These are phyloP conservation scores for Peronosclerospora sorghi DNA, from an alignment of 352 stramenopile genomes.

Conservation along the genomic window DNA sequence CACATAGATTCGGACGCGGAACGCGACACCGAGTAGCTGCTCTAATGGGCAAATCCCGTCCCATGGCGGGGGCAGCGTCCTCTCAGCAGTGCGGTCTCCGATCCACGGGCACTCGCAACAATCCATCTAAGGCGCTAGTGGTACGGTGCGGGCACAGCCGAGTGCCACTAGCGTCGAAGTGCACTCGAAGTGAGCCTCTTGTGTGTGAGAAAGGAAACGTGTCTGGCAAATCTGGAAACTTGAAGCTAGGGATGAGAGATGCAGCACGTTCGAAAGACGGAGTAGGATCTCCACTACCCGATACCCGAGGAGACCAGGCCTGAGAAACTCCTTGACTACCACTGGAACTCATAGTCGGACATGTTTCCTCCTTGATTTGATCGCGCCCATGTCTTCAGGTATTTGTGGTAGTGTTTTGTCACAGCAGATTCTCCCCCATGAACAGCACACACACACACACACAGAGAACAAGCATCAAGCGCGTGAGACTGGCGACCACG, in stretches of 20 bases:
- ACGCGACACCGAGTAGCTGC: slow-evolving; percentile 24
- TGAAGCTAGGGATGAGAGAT: slow-evolving; percentile 21
- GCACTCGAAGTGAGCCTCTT: slow-evolving; percentile 20
- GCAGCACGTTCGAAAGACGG: slow-evolving; percentile 13
- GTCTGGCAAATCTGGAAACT: slow-evolving; percentile 32
- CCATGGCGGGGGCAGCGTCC: slow-evolving; percentile 33
- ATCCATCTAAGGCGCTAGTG: slow-evolving; percentile 40
- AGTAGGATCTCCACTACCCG: slow-evolving; percentile 27
- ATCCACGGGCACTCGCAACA: slow-evolving; percentile 44
- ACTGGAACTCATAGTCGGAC: too few species aligned
- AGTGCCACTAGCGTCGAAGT: slow-evolving; percentile 33
- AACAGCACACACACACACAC: too few species aligned
- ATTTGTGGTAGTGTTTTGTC: too few species aligned
- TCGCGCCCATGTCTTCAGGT: too few species aligned
- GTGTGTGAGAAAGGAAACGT: slow-evolving; percentile 53
- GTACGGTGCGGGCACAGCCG: slow-evolving; percentile 25
- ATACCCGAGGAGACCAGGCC: slow-evolving; percentile 23
- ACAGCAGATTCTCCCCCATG: too few species aligned
- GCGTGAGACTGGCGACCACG: too few species aligned
- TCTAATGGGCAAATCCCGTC: slow-evolving; percentile 51
- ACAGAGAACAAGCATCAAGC: too few species aligned
- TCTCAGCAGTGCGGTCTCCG: slow-evolving; percentile 29
- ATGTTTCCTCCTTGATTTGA: too few species aligned
- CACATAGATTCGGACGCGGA: slow-evolving; percentile 2
- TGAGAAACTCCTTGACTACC: too few species aligned